These are phyloP conservation scores for Quercus tomentella DNA, from an alignment of 331 rosid species.

Conservation along the genomic window DNA sequence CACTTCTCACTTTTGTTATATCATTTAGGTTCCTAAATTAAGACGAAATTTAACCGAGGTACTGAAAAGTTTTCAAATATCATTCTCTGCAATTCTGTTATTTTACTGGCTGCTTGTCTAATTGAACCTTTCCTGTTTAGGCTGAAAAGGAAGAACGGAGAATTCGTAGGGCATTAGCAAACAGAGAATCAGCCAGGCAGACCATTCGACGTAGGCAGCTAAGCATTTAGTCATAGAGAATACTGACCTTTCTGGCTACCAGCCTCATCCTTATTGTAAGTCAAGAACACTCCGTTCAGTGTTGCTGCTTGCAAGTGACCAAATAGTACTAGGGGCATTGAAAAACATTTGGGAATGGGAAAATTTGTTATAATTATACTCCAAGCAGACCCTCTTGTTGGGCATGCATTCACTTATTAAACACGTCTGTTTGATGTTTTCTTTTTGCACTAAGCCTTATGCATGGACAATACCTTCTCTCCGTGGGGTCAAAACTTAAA, in stretches of 20 bases:
- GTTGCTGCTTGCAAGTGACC: too few species aligned
- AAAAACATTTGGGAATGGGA: too few species aligned
- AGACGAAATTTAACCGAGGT: constrained; percentile 91
- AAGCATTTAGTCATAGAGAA: not conserved
- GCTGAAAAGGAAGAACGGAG: constrained; percentile 87
- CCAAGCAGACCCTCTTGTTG: not conserved
- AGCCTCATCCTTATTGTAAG: too few species aligned
- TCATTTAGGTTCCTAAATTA: constrained; percentile 24
- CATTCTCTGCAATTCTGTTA: not conserved
- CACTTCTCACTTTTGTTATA: not conserved
- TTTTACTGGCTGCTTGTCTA: constrained; percentile 1
- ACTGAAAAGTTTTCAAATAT: constrained; percentile 5
- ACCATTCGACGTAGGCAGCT: constrained; percentile 98
- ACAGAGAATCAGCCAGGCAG: constrained; percentile 95
- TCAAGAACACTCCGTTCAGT: too few species aligned
- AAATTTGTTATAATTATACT: not conserved
- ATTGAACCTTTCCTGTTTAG: constrained; percentile 28
- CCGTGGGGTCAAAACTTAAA: too few species aligned
- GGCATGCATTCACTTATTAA: not conserved
- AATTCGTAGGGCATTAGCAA: constrained; percentile 80
- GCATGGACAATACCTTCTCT: not conserved
- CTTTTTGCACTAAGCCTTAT: not conserved
- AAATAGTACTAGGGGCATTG: too few species aligned
- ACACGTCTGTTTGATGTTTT: not conserved
- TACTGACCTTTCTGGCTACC: too few species aligned